Percentiles rank a stretch among this genome's conserved stretches.
Conservation (phyloP, 495 filamentous ascomycete genomes). For the Coniosporium apollinis region DNA sequence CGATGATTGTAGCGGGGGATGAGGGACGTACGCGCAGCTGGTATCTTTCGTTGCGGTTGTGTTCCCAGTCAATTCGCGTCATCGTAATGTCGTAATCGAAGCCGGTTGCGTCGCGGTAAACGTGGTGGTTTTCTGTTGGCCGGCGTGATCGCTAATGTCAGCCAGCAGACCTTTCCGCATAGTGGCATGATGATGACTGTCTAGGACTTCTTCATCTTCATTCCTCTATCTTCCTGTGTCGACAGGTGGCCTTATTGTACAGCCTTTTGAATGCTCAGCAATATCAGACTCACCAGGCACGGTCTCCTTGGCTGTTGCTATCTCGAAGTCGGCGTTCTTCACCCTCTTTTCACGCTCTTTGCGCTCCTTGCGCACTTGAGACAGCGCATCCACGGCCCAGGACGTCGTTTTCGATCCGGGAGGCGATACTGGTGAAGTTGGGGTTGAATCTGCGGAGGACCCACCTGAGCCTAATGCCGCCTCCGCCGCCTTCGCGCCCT, state of each 20-base stretch:
- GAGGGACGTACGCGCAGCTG: constrained; percentile 22
- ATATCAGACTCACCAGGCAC: constrained; percentile 10
- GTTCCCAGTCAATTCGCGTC: constrained; percentile 23
- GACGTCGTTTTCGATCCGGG: too few relatives aligned
- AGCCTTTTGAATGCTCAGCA: background rate
- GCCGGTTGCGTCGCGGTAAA: constrained; percentile 29
- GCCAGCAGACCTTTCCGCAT: background rate
- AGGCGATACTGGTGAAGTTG: too few relatives aligned
- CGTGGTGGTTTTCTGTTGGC: constrained; percentile 27
- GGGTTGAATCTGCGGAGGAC: too few relatives aligned
- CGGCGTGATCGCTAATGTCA: background rate
- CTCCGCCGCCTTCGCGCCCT: constrained; percentile 8
- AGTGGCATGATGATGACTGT: too few relatives aligned
- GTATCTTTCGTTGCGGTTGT: constrained; percentile 25
- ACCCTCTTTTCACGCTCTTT: too few relatives aligned
- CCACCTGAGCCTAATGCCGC: too few relatives aligned
- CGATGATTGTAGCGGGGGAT: too few relatives aligned
- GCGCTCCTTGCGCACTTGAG: too few relatives aligned
- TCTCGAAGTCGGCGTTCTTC: background rate
- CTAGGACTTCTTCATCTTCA: too few relatives aligned
- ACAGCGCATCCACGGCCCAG: too few relatives aligned
- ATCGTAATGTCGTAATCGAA: constrained; percentile 34
- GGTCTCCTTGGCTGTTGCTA: constrained; percentile 4
- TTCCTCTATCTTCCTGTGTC: too few relatives aligned
- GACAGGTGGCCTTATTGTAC: background rate